Conservation (phyloP, 2,329 filamentous ascomycete genomes). For the Xylaria sp. region DNA sequence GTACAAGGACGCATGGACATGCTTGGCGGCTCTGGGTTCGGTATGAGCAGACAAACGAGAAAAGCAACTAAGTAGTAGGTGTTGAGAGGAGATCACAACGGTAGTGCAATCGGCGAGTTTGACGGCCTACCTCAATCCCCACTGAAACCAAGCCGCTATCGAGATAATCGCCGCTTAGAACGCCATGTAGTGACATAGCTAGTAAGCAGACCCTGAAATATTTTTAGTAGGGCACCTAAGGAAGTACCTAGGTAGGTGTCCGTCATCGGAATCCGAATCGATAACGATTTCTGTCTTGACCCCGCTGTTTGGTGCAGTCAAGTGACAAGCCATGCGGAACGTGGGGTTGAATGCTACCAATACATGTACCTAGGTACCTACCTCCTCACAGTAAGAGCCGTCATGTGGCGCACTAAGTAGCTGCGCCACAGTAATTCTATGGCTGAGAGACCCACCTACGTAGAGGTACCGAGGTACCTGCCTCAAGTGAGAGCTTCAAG, state of each 20-base stretch:
- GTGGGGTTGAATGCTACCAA: not conserved
- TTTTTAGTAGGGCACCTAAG: not conserved
- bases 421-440: not conserved
- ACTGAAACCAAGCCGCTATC: constrained; percentile 19
- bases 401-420: not conserved
- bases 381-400: not conserved
- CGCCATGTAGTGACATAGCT: not conserved
- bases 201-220: constrained; percentile 25
- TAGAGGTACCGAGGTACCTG: not conserved
- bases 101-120: not conserved
- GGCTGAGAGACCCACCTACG: not conserved
- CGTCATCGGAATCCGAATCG: constrained; percentile 33
- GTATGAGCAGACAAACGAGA: not conserved
- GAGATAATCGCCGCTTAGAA: not conserved
- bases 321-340: constrained; percentile 15
- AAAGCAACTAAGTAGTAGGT: not conserved
- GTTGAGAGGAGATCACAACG: not conserved
- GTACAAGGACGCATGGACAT: constrained; percentile 22
- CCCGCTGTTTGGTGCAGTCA: constrained; percentile 20
- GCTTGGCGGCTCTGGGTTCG: not conserved
- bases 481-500: not conserved
- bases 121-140: constrained; percentile 20
- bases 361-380: not conserved
- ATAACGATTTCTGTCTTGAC: constrained; percentile 15
- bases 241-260: constrained; percentile 3